phyloP scores from a whole-genome alignment of 2,329 filamentous ascomycete species.

The Stemphylium beticola region DNA sequence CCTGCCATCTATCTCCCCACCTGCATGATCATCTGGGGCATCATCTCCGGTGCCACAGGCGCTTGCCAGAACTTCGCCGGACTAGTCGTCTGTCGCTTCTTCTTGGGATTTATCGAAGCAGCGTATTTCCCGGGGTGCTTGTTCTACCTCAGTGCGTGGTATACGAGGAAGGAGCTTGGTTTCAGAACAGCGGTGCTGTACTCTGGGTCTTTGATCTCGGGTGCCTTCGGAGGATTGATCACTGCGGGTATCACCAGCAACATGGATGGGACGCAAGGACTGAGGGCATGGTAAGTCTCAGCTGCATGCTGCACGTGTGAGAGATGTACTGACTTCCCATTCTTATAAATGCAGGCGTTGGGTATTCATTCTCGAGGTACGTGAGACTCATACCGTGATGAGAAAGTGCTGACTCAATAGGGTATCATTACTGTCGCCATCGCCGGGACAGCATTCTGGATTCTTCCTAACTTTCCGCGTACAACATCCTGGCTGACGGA shows the following conservation, averaged over 20 bases:
- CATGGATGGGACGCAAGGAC: slow-evolving; percentile 64
- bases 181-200: slow-evolving; percentile 71
- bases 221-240: slow-evolving; percentile 71
- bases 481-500: slow-evolving; percentile 50
- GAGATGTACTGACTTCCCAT: too few relatives aligned
- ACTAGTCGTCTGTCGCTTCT: slow-evolving; percentile 58
- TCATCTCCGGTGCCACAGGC: slow-evolving; percentile 49
- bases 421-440: slow-evolving; percentile 69
- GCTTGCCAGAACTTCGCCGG: slow-evolving; percentile 54
- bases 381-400: background rate
- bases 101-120: slow-evolving; percentile 61
- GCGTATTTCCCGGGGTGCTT: slow-evolving; percentile 64
- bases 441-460: slow-evolving; percentile 62
- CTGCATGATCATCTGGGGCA: slow-evolving; percentile 52
- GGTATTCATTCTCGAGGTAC: slow-evolving; percentile 70
- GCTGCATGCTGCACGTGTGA: too few relatives aligned
- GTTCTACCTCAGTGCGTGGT: slow-evolving; percentile 71
- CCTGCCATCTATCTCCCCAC: slow-evolving; percentile 50
- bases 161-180: slow-evolving; percentile 71
- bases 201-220: slow-evolving; percentile 71
- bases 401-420: slow-evolving; percentile 41
- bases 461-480: slow-evolving; percentile 72
- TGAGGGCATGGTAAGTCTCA: slow-evolving; percentile 56
- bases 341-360: slow-evolving; percentile 55
- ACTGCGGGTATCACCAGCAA: slow-evolving; percentile 68